These are phyloP conservation scores for Chalciporus piperatoides DNA, from an alignment of 1,284 basidiomycete genomes.

Conservation along the genomic window DNA sequence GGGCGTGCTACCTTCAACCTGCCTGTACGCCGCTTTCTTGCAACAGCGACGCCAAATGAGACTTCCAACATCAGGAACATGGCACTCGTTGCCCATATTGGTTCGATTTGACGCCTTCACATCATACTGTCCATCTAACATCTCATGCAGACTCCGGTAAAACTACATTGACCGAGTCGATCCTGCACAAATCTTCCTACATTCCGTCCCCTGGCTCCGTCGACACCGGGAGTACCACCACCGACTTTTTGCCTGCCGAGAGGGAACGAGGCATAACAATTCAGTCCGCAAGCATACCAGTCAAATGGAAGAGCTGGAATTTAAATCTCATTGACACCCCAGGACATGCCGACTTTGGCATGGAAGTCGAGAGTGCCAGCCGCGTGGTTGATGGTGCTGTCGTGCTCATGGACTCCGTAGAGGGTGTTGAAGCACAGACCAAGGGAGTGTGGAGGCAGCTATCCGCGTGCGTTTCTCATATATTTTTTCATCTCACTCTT, in stretches of 20 bases:
- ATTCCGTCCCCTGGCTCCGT: slow-evolving; percentile 76
- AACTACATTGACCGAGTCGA: slow-evolving; percentile 87
- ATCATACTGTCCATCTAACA: slow-evolving; percentile 11
- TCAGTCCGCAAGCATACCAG: slow-evolving; percentile 87
- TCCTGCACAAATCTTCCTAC: slow-evolving; percentile 74
- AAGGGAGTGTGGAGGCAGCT: slow-evolving; percentile 86
- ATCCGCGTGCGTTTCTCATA: slow-evolving; percentile 56
- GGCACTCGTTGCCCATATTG: slow-evolving; percentile 81
- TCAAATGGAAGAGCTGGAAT: slow-evolving; percentile 80
- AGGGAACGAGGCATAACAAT: slow-evolving; percentile 89
- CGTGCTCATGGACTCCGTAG: slow-evolving; percentile 84
- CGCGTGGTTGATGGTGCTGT: slow-evolving; percentile 87
- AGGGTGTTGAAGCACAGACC: slow-evolving; percentile 89
- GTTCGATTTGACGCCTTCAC: slow-evolving; percentile 36
- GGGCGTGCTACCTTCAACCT: neutral
- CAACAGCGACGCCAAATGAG: slow-evolving; percentile 23
- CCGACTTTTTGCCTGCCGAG: slow-evolving; percentile 88
- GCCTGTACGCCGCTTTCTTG: slow-evolving; percentile 19
- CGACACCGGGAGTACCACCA: slow-evolving; percentile 86
- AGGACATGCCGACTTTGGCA: slow-evolving; percentile 90
- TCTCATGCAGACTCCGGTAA: slow-evolving; percentile 75
- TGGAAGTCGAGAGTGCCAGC: slow-evolving; percentile 92
- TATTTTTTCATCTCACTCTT: neutral
- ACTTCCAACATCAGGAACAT: slow-evolving; percentile 60
- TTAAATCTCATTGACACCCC: slow-evolving; percentile 91